phyloP scores from a whole-genome alignment of 495 filamentous ascomycete species.

The Aspergillus sparsus region DNA sequence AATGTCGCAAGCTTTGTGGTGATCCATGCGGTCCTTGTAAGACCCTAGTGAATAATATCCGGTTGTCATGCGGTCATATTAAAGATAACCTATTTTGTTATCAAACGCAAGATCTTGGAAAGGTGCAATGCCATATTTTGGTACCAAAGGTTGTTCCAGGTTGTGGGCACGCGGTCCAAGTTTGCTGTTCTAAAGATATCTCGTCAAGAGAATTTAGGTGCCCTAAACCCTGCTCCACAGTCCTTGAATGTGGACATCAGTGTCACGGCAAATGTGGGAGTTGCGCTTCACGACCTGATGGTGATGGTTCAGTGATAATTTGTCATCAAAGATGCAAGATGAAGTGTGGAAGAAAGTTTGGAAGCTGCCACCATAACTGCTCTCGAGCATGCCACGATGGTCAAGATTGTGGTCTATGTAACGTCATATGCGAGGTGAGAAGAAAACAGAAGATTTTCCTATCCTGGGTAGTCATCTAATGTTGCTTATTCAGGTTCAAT shows the following conservation, averaged over 20 bases:
- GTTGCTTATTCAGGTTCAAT: slow-evolving; percentile 45
- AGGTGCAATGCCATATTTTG: slow-evolving; percentile 38
- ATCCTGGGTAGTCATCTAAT: slow-evolving; percentile 56
- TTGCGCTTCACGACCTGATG: slow-evolving; percentile 24
- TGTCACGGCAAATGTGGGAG: slow-evolving; percentile 5
- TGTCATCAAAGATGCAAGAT: slow-evolving; percentile 64
- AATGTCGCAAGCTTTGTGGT: slow-evolving; percentile 63
- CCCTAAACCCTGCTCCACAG: not conserved
- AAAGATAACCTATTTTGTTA: slow-evolving; percentile 51
- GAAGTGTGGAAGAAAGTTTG: slow-evolving; percentile 52
- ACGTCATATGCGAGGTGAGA: slow-evolving; percentile 52
- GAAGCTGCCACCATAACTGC: slow-evolving; percentile 53
- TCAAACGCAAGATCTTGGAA: slow-evolving; percentile 41
- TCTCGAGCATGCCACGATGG: slow-evolving; percentile 40
- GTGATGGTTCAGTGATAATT: slow-evolving; percentile 44
- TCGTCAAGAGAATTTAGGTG: not conserved
- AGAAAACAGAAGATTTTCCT: too few species aligned
- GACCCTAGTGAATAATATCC: slow-evolving; percentile 45
- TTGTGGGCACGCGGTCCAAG: slow-evolving; percentile 56
- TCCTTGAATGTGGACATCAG: slow-evolving; percentile 2
- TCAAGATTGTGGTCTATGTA: not conserved
- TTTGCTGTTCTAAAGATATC: slow-evolving; percentile 54
- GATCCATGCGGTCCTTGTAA: slow-evolving; percentile 50
- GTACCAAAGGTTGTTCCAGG: slow-evolving; percentile 47
- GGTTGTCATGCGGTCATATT: slow-evolving; percentile 63